Evolutionary conservation across 768 basidiomycete species (phyloP).

Genomic region (Lactarius psammicola): DNA sequence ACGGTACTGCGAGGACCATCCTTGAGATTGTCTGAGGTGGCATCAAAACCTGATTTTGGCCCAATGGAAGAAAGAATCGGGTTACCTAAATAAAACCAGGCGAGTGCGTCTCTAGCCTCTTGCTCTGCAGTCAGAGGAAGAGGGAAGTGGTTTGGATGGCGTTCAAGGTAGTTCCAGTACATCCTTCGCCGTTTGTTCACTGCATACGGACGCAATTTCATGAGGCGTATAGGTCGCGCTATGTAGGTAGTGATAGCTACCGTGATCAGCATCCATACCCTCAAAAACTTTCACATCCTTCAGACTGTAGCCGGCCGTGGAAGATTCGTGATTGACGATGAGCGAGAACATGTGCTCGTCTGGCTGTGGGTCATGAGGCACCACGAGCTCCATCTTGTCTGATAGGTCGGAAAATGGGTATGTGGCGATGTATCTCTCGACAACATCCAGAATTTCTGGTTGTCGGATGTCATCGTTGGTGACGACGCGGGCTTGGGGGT

Average conservation of each 20-base stretch:
- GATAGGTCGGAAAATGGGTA: constrained; percentile 37
- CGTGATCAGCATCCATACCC: constrained; percentile 8
- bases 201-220: constrained; percentile 4
- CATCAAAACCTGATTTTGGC: neutral
- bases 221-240: constrained; percentile 28
- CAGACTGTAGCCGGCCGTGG: constrained; percentile 43
- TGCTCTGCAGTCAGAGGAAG: constrained; percentile 43
- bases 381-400: constrained; percentile 46
- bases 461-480: constrained; percentile 52
- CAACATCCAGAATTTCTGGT: constrained; percentile 36
- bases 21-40: constrained; percentile 49
- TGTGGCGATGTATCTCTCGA: constrained; percentile 34
- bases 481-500: constrained; percentile 41
- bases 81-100: constrained; percentile 47
- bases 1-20: constrained; percentile 44
- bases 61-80: constrained; percentile 17
- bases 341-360: constrained; percentile 38
- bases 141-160: constrained; percentile 47
- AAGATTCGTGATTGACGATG: constrained; percentile 47
- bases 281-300: constrained; percentile 29
- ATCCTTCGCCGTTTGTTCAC: constrained; percentile 37
- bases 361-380: constrained; percentile 35
- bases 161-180: constrained; percentile 54
- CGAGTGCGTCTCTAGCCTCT: constrained; percentile 50
- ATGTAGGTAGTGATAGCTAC: constrained; percentile 21